phyloP scores from a whole-genome alignment of 2,329 filamentous ascomycete species.

The Chrysosporium keratinophilum region DNA sequence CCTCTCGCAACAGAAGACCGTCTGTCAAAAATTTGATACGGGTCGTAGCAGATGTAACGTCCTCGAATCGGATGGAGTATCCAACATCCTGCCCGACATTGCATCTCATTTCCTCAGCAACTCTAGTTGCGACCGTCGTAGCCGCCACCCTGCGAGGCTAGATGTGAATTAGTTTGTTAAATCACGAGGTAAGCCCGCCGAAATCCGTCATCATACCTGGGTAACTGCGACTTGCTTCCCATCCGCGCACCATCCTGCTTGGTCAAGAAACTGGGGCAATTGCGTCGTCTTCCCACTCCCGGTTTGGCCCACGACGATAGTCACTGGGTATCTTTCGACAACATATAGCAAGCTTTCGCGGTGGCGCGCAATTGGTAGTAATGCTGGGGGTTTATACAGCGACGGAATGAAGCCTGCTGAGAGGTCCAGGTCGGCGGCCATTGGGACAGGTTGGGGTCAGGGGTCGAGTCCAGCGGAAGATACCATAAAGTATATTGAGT shows the following conservation, averaged over 20 bases:
- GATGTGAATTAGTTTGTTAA: not conserved
- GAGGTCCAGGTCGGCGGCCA: constrained; percentile 37
- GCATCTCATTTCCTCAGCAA: constrained; percentile 80
- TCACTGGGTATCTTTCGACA: constrained; percentile 72
- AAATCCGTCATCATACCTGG: constrained; percentile 49
- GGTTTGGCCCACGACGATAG: constrained; percentile 84
- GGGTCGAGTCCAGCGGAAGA: not conserved
- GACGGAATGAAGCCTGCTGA: constrained; percentile 56
- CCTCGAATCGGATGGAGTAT: constrained; percentile 86
- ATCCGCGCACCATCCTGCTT: constrained; percentile 77
- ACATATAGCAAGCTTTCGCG: constrained; percentile 70
- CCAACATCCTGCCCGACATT: constrained; percentile 83
- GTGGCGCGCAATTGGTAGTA: constrained; percentile 81
- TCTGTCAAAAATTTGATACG: constrained; percentile 94
- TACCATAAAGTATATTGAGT: not conserved
- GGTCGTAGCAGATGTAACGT: constrained; percentile 74
- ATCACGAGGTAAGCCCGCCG: too few relatives aligned
- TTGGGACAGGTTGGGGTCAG: constrained; percentile 16
- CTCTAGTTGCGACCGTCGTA: constrained; percentile 75
- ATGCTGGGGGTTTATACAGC: constrained; percentile 70
- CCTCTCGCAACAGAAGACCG: constrained; percentile 80
- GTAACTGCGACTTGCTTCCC: constrained; percentile 80
- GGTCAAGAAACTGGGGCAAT: constrained; percentile 79
- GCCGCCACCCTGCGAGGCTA: constrained; percentile 84
- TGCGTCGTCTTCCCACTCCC: constrained; percentile 95